Base-by-base conservation (phyloP, 176 grass and related monocot species). In the Aegilops sharonensis region DNA sequence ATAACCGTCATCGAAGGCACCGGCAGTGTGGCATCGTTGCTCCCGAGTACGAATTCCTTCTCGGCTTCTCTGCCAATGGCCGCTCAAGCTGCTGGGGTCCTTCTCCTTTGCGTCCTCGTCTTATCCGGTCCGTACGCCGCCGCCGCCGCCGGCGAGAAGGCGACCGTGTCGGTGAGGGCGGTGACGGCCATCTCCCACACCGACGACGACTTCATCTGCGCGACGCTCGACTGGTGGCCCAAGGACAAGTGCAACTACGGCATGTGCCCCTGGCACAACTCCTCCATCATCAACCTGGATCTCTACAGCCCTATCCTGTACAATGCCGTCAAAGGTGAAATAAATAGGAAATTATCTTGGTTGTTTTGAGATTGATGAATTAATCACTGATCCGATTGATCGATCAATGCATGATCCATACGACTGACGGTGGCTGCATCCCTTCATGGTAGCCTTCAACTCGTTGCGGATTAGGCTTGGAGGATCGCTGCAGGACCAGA, bases 271-370 rank as follows among this genome's bases (percentile, higher is more conserved):
- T 91, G 89, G 86, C 42, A 85, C 21, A 70, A 81, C 48, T 62
- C 92, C 48, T 94, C 92, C 77, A 94, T 94, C 60, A 35, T 89
- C 21, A 91, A 94, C 79, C 82, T 94, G 89, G 92, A 93, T 86
- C 79, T 93, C 37, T 63, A 68, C 61, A 88, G 86, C 23, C 73
- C 78, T 18, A 81, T 91, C 13, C 75, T 93, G 6, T 54, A 73
- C 83, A 93, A 93, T 88, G 85, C 92, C 14, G 37, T 93, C 60
- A 88, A 79, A 79, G 92, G 89, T 88, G 27, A 43, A 13, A n/a
- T 74, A 27, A 62, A 24, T 2, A 45, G 7, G 8, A 37, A 47
- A 25, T 18, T 7, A 72, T 11, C n/a, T 52, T 52, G 18, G 30
- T 31, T 48, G 30, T 75, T 75, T 29, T 50, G 72, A 32, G 25